phyloP scores from a whole-genome alignment of 768 basidiomycete genomes.

The Trametes coccinea region DNA sequence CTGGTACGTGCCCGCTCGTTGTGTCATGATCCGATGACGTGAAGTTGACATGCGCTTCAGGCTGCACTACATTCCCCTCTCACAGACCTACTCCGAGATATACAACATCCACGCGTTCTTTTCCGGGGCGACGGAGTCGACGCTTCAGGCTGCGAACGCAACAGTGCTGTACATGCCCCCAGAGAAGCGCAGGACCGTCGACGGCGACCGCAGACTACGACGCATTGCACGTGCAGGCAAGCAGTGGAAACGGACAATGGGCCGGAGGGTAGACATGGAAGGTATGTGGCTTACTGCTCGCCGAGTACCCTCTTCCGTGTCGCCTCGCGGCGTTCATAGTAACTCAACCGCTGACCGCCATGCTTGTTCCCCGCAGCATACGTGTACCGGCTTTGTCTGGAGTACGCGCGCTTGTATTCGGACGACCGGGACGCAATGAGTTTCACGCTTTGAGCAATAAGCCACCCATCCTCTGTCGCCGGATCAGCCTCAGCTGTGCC shows the following conservation, averaged over 20 bases:
- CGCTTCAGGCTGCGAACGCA: conserved; percentile 54
- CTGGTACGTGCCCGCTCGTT: conserved; percentile 50
- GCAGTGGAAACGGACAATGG: conserved; percentile 85
- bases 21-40: not conserved
- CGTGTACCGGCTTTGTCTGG: conserved; percentile 83
- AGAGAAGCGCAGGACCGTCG: conserved; percentile 40
- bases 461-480: not conserved
- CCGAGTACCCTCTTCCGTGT: not conserved
- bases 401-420: conserved; percentile 83
- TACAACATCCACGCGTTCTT: conserved; percentile 95
- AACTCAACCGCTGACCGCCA: conserved; percentile 17
- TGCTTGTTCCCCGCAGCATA: conserved; percentile 54
- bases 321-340: not conserved
- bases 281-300: conserved; percentile 47
- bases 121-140: conserved; percentile 73
- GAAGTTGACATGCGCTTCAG: conserved; percentile 38
- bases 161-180: conserved; percentile 39
- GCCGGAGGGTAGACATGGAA: conserved; percentile 89
- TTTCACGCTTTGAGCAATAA: conserved; percentile 30
- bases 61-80: conserved; percentile 95
- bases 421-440: conserved; percentile 81
- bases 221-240: conserved; percentile 92
- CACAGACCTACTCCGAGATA: conserved; percentile 83
- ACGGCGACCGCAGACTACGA: conserved; percentile 72
- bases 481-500: not conserved